A percentile compares a stretch with the other conserved stretches of the same genome.
Evolutionary conservation across 257 asterid genomes (phyloP).

Genomic region (Solanum habrochaites): DNA sequence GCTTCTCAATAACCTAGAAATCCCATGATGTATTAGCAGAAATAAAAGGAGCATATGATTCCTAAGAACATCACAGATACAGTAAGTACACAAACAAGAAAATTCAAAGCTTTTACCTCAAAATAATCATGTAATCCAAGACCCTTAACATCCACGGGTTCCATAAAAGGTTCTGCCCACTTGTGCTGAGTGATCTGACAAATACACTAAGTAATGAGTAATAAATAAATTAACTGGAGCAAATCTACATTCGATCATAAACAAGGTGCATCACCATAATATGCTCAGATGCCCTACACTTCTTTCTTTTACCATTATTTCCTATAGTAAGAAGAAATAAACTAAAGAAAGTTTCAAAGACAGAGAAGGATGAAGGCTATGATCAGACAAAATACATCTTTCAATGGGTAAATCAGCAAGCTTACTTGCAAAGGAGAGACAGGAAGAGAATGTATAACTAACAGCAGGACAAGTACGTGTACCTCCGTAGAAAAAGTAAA

Average conservation of each 20-base stretch:
- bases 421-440: background rate
- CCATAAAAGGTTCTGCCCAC: conserved; percentile 91
- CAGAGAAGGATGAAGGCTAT: background rate
- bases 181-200: conserved; percentile 69
- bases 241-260: background rate
- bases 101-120: conserved; percentile 31
- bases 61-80: background rate
- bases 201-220: conserved; percentile 1
- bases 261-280: background rate
- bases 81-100: background rate
- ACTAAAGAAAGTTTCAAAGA: background rate
- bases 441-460: background rate
- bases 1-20: conserved; percentile 81
- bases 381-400: background rate
- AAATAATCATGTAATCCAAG: conserved; percentile 78
- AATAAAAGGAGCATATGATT: background rate
- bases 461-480: background rate
- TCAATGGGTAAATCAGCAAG: background rate
- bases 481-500: background rate
- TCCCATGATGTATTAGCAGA: background rate
- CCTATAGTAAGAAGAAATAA: background rate
- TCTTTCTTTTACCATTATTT: background rate
- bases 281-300: background rate
- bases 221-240: background rate
- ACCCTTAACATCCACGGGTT: conserved; percentile 89